phyloP scores from a whole-genome alignment of 345 rosid genomes.

The Cardiospermum halicacabum region DNA sequence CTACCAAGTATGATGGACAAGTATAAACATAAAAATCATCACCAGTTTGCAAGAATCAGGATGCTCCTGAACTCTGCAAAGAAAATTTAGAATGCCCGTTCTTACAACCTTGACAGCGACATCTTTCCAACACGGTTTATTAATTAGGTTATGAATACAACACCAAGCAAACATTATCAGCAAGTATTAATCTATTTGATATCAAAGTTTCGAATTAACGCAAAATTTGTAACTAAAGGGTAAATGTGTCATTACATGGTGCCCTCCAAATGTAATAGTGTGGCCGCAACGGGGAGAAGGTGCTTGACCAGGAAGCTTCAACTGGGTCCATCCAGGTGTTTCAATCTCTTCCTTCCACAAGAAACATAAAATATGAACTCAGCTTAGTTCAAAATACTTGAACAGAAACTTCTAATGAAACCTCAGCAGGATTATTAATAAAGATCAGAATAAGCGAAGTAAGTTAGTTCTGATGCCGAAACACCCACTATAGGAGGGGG shows the following conservation, averaged over 20 bases:
- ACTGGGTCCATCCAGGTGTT: constrained; percentile 96
- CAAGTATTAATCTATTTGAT: neutral
- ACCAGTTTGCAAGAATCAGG: neutral
- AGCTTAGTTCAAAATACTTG: constrained; percentile 20
- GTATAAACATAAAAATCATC: neutral
- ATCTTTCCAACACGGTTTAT: neutral
- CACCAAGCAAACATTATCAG: neutral
- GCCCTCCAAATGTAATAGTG: constrained; percentile 86
- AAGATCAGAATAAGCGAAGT: neutral
- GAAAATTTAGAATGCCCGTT: neutral
- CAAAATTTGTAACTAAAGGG: constrained; percentile 8
- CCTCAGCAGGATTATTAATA: neutral
- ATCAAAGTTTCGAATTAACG: neutral
- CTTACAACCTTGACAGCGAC: neutral
- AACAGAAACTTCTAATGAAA: neutral
- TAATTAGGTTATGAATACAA: neutral
- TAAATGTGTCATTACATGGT: constrained; percentile 54
- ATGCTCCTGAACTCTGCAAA: no score
- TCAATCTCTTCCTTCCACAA: constrained; percentile 95
- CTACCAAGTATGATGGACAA: neutral
- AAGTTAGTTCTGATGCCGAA: no score
- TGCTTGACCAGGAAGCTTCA: constrained; percentile 98
- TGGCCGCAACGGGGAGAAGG: constrained; percentile 96
- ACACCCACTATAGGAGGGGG: no score
- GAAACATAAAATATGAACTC: constrained; percentile 32